phyloP scores from a whole-genome alignment of 495 filamentous ascomycete species.

The Aspergillus cristatus region DNA sequence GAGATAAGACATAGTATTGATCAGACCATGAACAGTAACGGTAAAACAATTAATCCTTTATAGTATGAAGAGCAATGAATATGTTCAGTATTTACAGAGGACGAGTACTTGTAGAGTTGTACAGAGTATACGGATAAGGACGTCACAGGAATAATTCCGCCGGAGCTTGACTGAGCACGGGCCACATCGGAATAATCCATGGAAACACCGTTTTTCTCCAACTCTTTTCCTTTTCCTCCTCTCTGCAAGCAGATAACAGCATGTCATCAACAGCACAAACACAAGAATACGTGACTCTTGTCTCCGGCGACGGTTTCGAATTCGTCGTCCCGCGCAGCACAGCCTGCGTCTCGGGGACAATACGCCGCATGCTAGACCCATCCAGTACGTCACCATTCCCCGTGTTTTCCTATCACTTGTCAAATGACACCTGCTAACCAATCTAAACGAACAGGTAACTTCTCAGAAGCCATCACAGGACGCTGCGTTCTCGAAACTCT shows the following conservation, averaged over 20 bases:
- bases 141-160: too few relatives aligned
- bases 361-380: slow-evolving; percentile 79
- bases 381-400: slow-evolving; percentile 43
- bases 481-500: slow-evolving; percentile 63
- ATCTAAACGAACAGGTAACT: slow-evolving; percentile 43
- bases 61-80: too few relatives aligned
- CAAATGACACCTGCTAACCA: neutral
- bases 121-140: too few relatives aligned
- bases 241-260: slow-evolving; percentile 3
- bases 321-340: slow-evolving; percentile 76
- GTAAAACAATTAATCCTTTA: too few relatives aligned
- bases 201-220: too few relatives aligned
- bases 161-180: too few relatives aligned
- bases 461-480: slow-evolving; percentile 58
- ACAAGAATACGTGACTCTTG: slow-evolving; percentile 64
- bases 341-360: slow-evolving; percentile 62
- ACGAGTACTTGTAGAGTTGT: too few relatives aligned
- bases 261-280: slow-evolving; percentile 14
- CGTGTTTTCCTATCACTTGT: slow-evolving; percentile 1
- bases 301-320: slow-evolving; percentile 81
- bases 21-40: too few relatives aligned
- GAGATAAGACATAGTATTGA: too few relatives aligned
- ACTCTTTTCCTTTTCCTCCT: slow-evolving; percentile 1
- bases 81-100: too few relatives aligned
- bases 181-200: slow-evolving; percentile 8